These are phyloP conservation scores for Leavenworthia alabamica DNA, from an alignment of 345 rosid species.

Conservation along the genomic window DNA sequence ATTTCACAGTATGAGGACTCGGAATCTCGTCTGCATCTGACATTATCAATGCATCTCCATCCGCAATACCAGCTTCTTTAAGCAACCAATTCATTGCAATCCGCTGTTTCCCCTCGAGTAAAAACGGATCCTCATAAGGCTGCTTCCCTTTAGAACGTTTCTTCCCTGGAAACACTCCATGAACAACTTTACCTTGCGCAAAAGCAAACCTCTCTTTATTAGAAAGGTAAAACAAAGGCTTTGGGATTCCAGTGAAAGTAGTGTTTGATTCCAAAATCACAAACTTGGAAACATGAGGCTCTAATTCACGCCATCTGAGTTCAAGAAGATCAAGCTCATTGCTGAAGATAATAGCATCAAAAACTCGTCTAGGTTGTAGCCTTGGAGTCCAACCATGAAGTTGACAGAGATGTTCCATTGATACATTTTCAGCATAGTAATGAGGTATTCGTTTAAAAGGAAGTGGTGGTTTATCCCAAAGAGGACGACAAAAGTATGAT, in stretches of 20 bases:
- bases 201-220: conserved; percentile 54
- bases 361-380: conserved; percentile 52
- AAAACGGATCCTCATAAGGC: conserved; percentile 49
- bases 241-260: conserved; percentile 84
- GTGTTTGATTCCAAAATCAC: conserved; percentile 76
- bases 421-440: conserved; percentile 88
- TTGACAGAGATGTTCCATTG: conserved; percentile 65
- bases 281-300: conserved; percentile 61
- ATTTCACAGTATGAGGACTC: conserved; percentile 66
- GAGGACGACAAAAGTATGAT: conserved; percentile 70
- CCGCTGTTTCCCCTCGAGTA: conserved; percentile 58
- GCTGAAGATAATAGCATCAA: conserved; percentile 78
- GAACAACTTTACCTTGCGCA: conserved; percentile 53
- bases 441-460: conserved; percentile 70
- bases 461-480: conserved; percentile 81
- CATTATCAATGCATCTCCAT: conserved; percentile 70
- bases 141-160: conserved; percentile 29
- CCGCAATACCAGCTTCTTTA: conserved; percentile 47
- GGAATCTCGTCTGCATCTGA: conserved; percentile 86
- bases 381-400: conserved; percentile 86
- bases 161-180: conserved; percentile 57
- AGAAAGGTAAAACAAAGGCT: conserved; percentile 56
- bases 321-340: conserved; percentile 82
- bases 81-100: conserved; percentile 61
- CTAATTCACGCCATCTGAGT: conserved; percentile 73